Evolutionary conservation across 495 filamentous ascomycete species (phyloP).

Genomic region (Aspergillus mulundensis): DNA sequence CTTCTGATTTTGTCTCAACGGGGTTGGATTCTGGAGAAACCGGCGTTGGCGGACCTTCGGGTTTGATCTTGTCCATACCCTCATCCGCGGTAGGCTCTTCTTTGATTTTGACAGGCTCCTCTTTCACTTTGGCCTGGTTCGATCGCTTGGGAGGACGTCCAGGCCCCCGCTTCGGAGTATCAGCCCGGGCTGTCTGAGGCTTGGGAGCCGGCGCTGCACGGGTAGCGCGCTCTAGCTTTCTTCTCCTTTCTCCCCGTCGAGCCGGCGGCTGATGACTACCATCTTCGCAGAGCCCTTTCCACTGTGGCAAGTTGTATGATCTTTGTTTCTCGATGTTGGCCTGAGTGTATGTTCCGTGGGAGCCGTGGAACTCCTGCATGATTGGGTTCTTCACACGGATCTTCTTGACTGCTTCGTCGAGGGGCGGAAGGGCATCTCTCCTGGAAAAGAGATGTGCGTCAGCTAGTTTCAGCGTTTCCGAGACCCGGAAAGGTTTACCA

Average conservation of each 20-base stretch:
- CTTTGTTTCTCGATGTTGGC: constrained; percentile 93
- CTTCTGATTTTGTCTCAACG: constrained; percentile 45
- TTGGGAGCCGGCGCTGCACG: constrained; percentile 33
- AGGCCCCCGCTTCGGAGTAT: constrained; percentile 46
- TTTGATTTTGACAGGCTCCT: constrained; percentile 44
- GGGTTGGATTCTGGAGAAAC: constrained; percentile 49
- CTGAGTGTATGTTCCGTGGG: constrained; percentile 89
- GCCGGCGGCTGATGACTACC: constrained; percentile 94
- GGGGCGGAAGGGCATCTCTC: constrained; percentile 65
- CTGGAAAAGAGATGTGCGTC: constrained; percentile 31
- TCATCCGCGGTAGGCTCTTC: constrained; percentile 45
- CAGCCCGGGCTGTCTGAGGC: constrained; percentile 29
- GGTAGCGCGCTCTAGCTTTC: constrained; percentile 60
- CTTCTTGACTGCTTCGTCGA: constrained; percentile 83
- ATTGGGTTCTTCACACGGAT: constrained; percentile 95
- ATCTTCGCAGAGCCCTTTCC: constrained; percentile 86
- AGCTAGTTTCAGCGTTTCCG: not conserved
- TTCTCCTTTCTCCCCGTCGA: constrained; percentile 83
- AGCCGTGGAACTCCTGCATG: constrained; percentile 94
- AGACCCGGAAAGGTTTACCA: constrained; percentile 57
- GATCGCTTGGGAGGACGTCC: constrained; percentile 44
- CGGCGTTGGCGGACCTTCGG: constrained; percentile 49
- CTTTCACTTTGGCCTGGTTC: constrained; percentile 42
- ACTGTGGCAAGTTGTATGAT: constrained; percentile 94
- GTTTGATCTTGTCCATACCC: constrained; percentile 31